A percentile compares a stretch with the other conserved stretches of the same genome.
Conservation (phyloP, 2,329 filamentous ascomycete genomes). For the Samsoniella hepiali region DNA sequence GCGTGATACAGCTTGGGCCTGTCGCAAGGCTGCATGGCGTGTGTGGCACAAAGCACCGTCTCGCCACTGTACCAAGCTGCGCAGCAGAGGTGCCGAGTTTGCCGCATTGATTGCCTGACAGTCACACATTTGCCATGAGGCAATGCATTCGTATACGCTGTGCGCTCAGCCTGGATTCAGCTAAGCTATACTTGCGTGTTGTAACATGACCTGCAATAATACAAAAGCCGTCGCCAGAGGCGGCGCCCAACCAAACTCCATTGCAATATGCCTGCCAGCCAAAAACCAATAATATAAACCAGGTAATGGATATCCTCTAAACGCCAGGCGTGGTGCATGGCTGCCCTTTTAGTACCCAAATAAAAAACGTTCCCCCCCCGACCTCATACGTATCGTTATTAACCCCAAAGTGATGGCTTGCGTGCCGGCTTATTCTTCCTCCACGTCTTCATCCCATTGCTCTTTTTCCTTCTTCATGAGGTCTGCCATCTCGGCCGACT, state of each 20-base stretch:
- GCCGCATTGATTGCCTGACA: not conserved
- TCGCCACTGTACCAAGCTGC: not conserved
- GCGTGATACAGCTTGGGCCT: too few species aligned
- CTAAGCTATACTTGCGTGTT: not conserved
- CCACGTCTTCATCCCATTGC: slow-evolving; percentile 76
- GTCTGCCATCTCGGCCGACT: slow-evolving; percentile 66
- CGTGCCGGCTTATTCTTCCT: slow-evolving; percentile 51
- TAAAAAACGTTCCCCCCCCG: not conserved
- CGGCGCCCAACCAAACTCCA: not conserved
- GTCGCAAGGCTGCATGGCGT: too few species aligned
- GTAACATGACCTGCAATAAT: not conserved
- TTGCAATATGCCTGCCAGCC: not conserved
- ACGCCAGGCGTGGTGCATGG: slow-evolving; percentile 2
- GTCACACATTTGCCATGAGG: not conserved
- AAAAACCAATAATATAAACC: not conserved
- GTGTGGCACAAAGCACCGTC: not conserved
- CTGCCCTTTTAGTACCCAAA: not conserved
- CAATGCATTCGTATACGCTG: not conserved
- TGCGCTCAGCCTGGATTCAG: not conserved
- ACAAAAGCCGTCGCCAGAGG: not conserved
- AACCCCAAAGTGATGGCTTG: not conserved
- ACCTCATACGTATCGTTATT: not conserved
- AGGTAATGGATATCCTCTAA: not conserved
- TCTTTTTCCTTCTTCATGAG: slow-evolving; percentile 74
- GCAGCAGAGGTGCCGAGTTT: not conserved